Base-by-base conservation (phyloP, 1,139 yeast species). In the Hansenula sp. region DNA sequence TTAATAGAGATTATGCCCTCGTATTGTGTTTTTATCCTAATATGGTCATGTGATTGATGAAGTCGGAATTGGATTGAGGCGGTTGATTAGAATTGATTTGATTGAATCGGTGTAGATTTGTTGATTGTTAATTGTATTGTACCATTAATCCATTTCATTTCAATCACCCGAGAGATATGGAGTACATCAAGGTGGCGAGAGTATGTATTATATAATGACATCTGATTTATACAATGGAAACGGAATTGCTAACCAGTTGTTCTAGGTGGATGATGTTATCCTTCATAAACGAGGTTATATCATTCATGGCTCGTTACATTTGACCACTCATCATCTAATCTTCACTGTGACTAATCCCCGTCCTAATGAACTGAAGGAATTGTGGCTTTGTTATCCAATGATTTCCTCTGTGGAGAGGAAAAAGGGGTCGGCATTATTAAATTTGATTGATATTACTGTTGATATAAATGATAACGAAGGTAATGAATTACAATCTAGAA, bases 301-400 rank as follows among this genome's bases (percentile, higher is more conserved):
- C 34, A 66, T 76, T 26, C 62, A 63, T 9, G 98, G 97, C 2
- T 75, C 82, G 6, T 66, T 92, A 31, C 85, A 86, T 48, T 65
- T 92, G 41, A 86, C 96, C 1, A 78, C 90, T 1, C 90, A 83
- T 60, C 98, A 92, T 65, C 68, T 92, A 56, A 92, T 92, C 20
- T 90, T 90, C 61, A 76, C 75, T 42, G 69, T 50, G 38, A 49
- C 47, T n/a, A 51, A 47, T 40, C 61, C 42, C 3, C 25, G 32
- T 16, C 35, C 41, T 1, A 32, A 34, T 25, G 41, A 60, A 25
- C 64, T 68, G 29, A 66, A 81, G 44, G 97, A 92, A 58, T 75
- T 88, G 19, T 92, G 98, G 98, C 75, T 89, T 28, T 85, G 96
- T 45, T 92, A 90, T 61, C 97, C 97, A 0, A 78, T 90, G 51